Percentiles rank a stretch among this genome's conserved stretches.
These are phyloP conservation scores for Colletotrichum lindemuthianum DNA, from an alignment of 2,329 filamentous ascomycete species.

Conservation along the genomic window DNA sequence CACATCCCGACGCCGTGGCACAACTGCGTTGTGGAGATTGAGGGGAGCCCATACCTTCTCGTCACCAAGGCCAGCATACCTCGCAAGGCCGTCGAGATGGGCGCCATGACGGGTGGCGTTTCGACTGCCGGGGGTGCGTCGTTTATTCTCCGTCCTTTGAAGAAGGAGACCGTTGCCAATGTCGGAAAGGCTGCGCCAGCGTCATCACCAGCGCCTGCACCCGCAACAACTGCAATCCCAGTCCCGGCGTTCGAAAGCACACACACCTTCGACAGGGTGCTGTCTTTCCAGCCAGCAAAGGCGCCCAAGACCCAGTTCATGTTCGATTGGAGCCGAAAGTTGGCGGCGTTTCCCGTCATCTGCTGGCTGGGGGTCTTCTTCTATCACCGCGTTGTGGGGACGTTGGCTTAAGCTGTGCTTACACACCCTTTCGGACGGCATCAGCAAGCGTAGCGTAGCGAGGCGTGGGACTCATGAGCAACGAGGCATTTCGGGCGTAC, in stretches of 20 bases:
- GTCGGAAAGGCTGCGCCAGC: not conserved
- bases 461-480: conserved; percentile 2
- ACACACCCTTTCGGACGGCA: conserved; percentile 6
- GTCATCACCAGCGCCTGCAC: too few relatives aligned
- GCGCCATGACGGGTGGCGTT: conserved; percentile 22
- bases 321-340: conserved; percentile 29
- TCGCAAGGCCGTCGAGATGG: conserved; percentile 24
- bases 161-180: not conserved
- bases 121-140: conserved; percentile 12
- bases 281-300: conserved; percentile 2
- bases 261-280: not conserved
- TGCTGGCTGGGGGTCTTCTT: conserved; percentile 25
- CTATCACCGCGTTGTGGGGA: conserved; percentile 25
- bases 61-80: conserved; percentile 39
- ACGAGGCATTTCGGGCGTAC: conserved; percentile 7
- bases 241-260: not conserved
- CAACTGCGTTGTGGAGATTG: conserved; percentile 49
- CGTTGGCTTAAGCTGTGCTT: conserved; percentile 20
- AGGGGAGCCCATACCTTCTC: conserved; percentile 36
- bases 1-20: conserved; percentile 56
- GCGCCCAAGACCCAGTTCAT: not conserved
- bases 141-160: conserved; percentile 18
- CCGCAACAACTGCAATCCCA: too few relatives aligned
- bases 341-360: conserved; percentile 24
- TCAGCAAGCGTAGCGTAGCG: conserved; percentile 15